Evolutionary conservation across 116 monocot species (phyloP).

Genomic region (Trichopus zeylanicus): DNA sequence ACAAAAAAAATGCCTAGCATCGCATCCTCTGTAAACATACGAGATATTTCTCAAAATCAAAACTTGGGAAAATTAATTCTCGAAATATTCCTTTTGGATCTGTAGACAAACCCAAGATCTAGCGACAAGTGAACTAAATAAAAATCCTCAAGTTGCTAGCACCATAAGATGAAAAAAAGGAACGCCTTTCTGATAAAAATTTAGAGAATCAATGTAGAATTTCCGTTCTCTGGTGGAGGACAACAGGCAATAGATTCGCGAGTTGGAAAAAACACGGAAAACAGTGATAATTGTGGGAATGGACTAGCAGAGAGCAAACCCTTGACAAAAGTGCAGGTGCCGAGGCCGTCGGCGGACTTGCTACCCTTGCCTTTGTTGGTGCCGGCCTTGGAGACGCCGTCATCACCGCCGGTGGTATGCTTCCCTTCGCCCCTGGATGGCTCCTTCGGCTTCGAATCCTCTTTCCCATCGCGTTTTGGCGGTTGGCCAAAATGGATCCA

Average conservation of each 20-base stretch:
- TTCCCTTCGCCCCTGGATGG: conserved; percentile 59
- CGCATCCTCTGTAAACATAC: no score
- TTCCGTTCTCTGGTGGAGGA: no score
- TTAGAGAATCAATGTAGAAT: neutral
- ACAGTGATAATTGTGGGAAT: neutral
- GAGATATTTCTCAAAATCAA: conserved; percentile 2
- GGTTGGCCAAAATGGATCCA: no score
- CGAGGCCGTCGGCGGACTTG: conserved; percentile 80
- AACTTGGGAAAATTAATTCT: neutral
- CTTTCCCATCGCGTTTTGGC: conserved; percentile 91
- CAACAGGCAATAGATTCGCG: no score
- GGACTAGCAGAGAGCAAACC: conserved; percentile 34
- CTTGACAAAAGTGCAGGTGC: conserved; percentile 97
- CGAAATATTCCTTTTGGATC: no score
- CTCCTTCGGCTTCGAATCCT: conserved; percentile 62
- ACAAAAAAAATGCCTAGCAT: no score
- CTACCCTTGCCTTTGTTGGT: conserved; percentile 73
- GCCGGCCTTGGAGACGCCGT: conserved; percentile 48
- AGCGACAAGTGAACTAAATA: no score
- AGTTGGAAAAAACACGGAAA: neutral
- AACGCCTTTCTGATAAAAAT: no score
- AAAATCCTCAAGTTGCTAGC: no score
- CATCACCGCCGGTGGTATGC: conserved; percentile 37
- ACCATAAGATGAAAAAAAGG: no score
- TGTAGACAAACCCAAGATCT: no score